Conservation (phyloP, 371 early-diverging fungal species). For the Chytridiales sp. region DNA sequence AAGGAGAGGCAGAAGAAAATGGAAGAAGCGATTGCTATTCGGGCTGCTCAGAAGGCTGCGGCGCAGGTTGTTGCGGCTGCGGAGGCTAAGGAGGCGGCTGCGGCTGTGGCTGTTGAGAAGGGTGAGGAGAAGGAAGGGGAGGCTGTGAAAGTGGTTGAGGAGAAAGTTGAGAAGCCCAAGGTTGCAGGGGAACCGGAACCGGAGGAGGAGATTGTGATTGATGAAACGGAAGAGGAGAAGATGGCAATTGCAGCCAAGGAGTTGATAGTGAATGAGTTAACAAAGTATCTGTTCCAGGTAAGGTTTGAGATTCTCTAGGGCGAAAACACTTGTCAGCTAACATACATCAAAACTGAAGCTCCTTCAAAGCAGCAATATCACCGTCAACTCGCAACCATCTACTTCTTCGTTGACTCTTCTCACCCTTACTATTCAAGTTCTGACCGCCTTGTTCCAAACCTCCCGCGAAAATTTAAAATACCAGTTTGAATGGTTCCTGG, state of each 20-base stretch:
- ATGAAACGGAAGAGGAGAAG: constrained; percentile 36
- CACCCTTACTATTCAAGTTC: constrained; percentile 61
- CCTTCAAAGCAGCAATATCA: constrained; percentile 46
- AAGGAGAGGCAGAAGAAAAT: not conserved
- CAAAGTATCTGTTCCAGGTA: constrained; percentile 82
- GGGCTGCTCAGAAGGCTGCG: not conserved
- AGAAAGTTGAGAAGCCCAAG: not conserved
- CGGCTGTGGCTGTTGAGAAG: no score
- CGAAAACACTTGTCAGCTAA: not conserved
- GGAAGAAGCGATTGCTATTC: not conserved
- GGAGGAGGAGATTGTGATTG: not conserved
- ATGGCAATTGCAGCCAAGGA: constrained; percentile 61
- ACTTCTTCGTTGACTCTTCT: constrained; percentile 60
- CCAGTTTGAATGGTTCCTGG: constrained; percentile 78
- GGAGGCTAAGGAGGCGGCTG: no score
- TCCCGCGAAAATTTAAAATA: constrained; percentile 66
- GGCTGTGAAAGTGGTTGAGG: no score
- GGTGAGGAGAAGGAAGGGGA: not conserved
- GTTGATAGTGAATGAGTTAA: constrained; percentile 80
- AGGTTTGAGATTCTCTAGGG: constrained; percentile 24
- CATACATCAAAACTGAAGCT: constrained; percentile 22
- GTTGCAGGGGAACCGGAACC: no score
- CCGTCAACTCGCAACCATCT: constrained; percentile 39
- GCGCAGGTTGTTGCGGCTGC: not conserved
- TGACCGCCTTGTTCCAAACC: constrained; percentile 74